Base-by-base conservation (phyloP, 2,329 filamentous ascomycete genomes). In the Aspergillus puulaauensis region DNA sequence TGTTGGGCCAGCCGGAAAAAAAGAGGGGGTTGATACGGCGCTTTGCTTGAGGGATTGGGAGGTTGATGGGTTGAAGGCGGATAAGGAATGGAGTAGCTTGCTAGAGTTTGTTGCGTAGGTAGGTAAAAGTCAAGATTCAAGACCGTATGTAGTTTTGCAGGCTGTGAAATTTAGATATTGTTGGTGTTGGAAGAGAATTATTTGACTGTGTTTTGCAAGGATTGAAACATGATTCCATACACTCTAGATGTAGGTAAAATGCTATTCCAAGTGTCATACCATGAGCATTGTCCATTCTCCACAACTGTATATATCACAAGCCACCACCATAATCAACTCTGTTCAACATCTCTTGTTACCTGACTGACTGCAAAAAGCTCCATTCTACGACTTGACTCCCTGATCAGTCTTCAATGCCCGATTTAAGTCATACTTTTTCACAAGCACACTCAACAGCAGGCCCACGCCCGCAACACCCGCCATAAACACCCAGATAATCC, bases 1-100 rank as follows among this genome's bases (percentile, higher is more conserved):
- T 48, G 19, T 64, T 24, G 59, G 55, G 19, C 57, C 58, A 9
- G 44, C 46, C 15, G 27, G 51, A 7, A 17, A 39, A 15, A 54
- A 47, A 17, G 56, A 41, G n/a, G 54, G 59, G 11, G 23, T 58
- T 3, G 63, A 63, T 41, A 51, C 39, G n/a, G 24, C 60, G 46
- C 9, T 64, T 33, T 65, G 63, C 52, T 39, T 64, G 51, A 49
- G 49, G 17, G 60, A 52, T 19, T 39, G n/a, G 41, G 62, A 63
- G 23, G 49, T 60, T 23, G 47, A 52, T 24, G 19, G 33, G 27
- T 24, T 65, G 11, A 46, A 15, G 14, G 27, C 12, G 33, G 52
- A 64, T 48, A 50, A 43, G 19, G 37, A n/a, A 12, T 65, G 61
- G 63, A 27, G 8, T 1, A 31, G 33, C 11, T 17, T 49, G 35